Evolutionary conservation across 2,329 filamentous ascomycete species (phyloP).

Genomic region (Thermothelomyces thermophilus): DNA sequence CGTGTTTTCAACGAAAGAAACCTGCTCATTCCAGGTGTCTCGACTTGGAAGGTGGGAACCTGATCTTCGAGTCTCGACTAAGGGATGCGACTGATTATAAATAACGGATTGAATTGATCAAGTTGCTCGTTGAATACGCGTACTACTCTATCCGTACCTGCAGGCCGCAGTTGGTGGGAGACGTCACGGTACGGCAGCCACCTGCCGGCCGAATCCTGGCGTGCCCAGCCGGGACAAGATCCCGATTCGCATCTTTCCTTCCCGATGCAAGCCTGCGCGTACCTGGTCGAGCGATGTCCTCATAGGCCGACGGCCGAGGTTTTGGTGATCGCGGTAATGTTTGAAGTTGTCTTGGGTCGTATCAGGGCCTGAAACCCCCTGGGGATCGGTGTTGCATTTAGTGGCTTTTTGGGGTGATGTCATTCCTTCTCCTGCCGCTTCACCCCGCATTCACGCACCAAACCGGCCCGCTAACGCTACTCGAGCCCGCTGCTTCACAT

Average conservation of each 20-base stretch:
- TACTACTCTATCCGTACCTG: background rate
- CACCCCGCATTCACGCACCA: background rate
- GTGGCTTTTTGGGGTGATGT: background rate
- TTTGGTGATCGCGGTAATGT: background rate
- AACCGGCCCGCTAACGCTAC: too few species aligned
- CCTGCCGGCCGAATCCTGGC: background rate
- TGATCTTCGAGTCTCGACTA: too few species aligned
- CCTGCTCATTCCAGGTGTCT: background rate
- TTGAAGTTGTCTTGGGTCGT: background rate
- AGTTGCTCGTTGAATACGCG: too few species aligned
- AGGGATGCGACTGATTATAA: background rate
- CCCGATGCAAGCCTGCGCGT: background rate
- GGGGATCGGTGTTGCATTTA: background rate
- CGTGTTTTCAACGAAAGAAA: background rate
- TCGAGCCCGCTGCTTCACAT: too few species aligned
- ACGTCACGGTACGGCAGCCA: constrained; percentile 1
- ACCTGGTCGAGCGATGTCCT: background rate
- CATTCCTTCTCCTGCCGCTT: background rate
- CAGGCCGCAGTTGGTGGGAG: background rate
- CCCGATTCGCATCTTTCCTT: background rate
- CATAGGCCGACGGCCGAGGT: background rate
- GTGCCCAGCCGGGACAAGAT: background rate
- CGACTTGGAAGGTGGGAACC: too few species aligned
- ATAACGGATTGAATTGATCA: background rate
- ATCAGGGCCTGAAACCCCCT: background rate